These are phyloP conservation scores for Narthecium ossifragum DNA, from an alignment of 106 monocot genomes.

Conservation along the genomic window DNA sequence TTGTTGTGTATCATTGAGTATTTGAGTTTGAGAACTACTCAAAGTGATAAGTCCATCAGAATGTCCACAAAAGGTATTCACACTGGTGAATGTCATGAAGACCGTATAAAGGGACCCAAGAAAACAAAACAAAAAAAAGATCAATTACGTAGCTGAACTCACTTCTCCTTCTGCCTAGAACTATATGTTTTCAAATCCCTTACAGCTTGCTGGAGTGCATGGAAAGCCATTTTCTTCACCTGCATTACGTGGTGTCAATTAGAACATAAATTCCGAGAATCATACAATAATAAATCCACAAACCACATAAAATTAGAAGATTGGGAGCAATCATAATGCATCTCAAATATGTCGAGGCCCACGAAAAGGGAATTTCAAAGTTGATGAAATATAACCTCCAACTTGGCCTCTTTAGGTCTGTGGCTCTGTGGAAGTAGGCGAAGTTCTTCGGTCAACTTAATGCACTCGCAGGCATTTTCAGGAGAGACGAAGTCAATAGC, in stretches of 20 bases:
- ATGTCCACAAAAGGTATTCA: no score
- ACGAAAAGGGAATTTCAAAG: not conserved
- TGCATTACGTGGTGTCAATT: not conserved
- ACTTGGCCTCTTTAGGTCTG: not conserved
- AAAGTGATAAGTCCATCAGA: no score
- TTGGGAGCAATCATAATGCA: not conserved
- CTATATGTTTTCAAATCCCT: not conserved
- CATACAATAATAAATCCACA: not conserved
- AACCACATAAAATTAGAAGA: not conserved
- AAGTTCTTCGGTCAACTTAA: slow-evolving; percentile 1
- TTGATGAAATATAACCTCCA: not conserved
- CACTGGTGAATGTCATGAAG: no score
- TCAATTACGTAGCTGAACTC: no score
- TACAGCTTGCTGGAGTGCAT: not conserved
- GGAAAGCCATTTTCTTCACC: slow-evolving; percentile 1
- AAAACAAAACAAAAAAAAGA: no score
- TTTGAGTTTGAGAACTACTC: no score
- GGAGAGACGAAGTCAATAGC: slow-evolving; percentile 2
- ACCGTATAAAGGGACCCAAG: no score
- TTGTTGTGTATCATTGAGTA: no score
- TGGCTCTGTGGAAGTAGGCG: not conserved
- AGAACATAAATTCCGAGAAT: not conserved
- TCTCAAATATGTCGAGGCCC: not conserved
- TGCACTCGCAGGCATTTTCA: not conserved
- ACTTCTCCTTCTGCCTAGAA: no score